Evolutionary conservation across 345 rosid species (phyloP).

Genomic region (Syzygium aromaticum): DNA sequence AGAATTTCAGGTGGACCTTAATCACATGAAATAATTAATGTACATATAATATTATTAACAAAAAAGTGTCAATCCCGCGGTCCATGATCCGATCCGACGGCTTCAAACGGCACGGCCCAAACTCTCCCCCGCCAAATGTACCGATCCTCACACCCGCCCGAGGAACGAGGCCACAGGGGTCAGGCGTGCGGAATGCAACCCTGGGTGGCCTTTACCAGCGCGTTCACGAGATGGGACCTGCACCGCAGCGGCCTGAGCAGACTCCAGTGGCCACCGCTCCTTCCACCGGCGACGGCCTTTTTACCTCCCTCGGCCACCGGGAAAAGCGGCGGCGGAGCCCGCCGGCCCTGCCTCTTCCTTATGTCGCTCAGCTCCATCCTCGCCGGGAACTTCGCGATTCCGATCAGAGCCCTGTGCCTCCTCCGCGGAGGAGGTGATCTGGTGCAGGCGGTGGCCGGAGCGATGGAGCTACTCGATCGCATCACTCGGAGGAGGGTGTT

Average conservation of each 20-base stretch:
- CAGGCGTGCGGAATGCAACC: conserved; percentile 10
- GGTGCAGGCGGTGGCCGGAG: not conserved
- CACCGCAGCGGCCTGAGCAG: conserved; percentile 2
- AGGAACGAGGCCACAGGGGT: not conserved
- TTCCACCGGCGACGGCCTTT: not conserved
- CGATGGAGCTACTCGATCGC: not conserved
- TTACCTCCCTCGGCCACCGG: not conserved
- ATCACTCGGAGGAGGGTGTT: not conserved
- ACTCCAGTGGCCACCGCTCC: not conserved
- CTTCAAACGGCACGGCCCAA: not conserved
- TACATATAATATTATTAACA: not conserved
- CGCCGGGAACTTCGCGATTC: conserved; percentile 17
- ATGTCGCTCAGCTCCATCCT: conserved; percentile 32
- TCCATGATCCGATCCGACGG: not conserved
- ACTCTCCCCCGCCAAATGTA: not conserved
- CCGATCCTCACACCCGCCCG: not conserved
- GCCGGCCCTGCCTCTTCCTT: conserved; percentile 25
- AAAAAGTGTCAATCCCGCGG: not conserved
- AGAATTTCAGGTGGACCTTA: not conserved
- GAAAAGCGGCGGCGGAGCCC: conserved; percentile 17
- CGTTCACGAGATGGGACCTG: not conserved
- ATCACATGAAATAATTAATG: not conserved
- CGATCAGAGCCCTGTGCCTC: conserved; percentile 17
- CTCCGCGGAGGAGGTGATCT: not conserved
- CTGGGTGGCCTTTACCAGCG: conserved; percentile 9